Conservation (phyloP, 2,329 filamentous ascomycete genomes). For the Hypoxylon sp. region DNA sequence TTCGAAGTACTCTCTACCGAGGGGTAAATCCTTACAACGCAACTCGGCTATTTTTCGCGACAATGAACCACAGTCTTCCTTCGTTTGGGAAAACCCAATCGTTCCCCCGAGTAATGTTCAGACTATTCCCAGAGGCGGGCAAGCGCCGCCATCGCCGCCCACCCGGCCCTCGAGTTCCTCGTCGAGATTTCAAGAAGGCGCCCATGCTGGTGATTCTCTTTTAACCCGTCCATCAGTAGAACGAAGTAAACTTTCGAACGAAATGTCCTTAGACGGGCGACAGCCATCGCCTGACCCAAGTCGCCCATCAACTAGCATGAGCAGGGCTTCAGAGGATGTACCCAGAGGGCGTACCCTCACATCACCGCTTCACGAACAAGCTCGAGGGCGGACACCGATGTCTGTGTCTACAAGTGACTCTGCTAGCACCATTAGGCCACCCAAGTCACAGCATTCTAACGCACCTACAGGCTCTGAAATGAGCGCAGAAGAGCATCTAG, state of each 20-base stretch:
- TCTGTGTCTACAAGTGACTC: slow-evolving; percentile 69
- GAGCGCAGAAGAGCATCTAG: slow-evolving; percentile 88
- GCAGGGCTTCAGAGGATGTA: slow-evolving; percentile 64
- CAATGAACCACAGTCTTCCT: slow-evolving; percentile 66
- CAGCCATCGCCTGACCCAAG: slow-evolving; percentile 63
- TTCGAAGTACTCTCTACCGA: slow-evolving; percentile 85
- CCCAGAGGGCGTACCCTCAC: slow-evolving; percentile 63
- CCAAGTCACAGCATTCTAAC: slow-evolving; percentile 61
- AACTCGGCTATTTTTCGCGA: slow-evolving; percentile 73
- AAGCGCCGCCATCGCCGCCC: slow-evolving; percentile 73
- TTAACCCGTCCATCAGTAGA: slow-evolving; percentile 65
- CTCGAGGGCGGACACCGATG: slow-evolving; percentile 62
- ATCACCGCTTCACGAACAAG: slow-evolving; percentile 58
- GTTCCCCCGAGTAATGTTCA: slow-evolving; percentile 60
- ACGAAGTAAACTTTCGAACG: slow-evolving; percentile 65
- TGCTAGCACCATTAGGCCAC: slow-evolving; percentile 67
- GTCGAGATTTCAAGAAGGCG: slow-evolving; percentile 54
- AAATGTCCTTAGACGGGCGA: slow-evolving; percentile 60
- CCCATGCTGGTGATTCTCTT: slow-evolving; percentile 58
- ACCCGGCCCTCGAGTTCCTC: slow-evolving; percentile 72
- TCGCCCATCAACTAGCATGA: slow-evolving; percentile 62
- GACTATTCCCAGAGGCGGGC: slow-evolving; percentile 59
- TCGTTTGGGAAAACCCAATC: slow-evolving; percentile 74
- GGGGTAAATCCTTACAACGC: slow-evolving; percentile 84
- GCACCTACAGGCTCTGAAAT: slow-evolving; percentile 76